Evolutionary conservation across 441 rosid genomes (phyloP), one percentile per base, ranked within the genome.

Genomic region (Populus hybrid): DNA sequence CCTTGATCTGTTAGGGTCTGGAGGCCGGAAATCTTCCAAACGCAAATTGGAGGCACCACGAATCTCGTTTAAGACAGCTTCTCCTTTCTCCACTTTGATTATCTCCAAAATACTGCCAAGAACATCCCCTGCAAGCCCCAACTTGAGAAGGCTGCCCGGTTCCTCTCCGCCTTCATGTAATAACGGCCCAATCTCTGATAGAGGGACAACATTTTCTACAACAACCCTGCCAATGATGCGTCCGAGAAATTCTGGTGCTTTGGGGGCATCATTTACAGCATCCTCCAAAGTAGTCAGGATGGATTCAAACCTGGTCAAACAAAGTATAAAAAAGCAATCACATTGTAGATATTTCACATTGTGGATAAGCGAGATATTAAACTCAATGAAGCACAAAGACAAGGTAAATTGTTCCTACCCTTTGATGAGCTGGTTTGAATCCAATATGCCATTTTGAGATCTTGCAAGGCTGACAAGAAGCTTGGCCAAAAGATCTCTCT

Each of bases 241-340:
- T 28, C 96, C 99, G 0, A 96, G 92, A n/a, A n/a, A n/a, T n/a
- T n/a, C n/a, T n/a, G n/a, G n/a, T n/a, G n/a, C n/a, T n/a, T n/a
- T n/a, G n/a, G 98, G 97, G 18, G 99, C 98, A 78, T 96, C 98
- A 71, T 88, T 94, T 6, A 96, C 95, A 0, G 92, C 89, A 84
- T 96, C 99, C 86, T 93, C 97, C 86, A 96, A 79, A 9, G 89
- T 89, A 71, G 80, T 77, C 61, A 96, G 89, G 73, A 91, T 96
- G 2, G 87, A 85, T 74, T 92, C 93, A 72, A 96, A 91, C 89
- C 99, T 96, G 89, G 16, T 16, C 73, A 35, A 74, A 64, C 11
- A 28, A 29, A 29, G 31, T 29, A 18, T 65, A 31, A 24, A 33
- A 56, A 21, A 23, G 26, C 56, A 76, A 0, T 9, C 28, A 14